A percentile compares a stretch with the other conserved stretches of the same genome.
Evolutionary conservation across 768 basidiomycete species (phyloP).

Genomic region (Cystobasidium onofrii): DNA sequence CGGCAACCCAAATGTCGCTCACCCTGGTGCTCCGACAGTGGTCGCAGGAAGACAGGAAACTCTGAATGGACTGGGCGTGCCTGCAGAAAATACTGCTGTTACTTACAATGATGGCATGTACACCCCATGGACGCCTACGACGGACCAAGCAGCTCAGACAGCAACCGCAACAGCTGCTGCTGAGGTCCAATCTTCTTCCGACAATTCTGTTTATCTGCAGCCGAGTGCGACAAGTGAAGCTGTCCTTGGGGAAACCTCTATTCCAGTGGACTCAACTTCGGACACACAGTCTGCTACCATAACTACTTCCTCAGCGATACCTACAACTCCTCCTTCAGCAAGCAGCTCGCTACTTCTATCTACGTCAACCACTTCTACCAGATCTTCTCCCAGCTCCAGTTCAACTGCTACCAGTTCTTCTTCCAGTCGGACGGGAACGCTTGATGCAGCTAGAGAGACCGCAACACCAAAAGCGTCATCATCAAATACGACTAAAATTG

Average conservation of each 20-base stretch:
- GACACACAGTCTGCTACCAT: not conserved
- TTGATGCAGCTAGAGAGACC: not conserved
- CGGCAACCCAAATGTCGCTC: not conserved
- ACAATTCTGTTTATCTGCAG: conserved; percentile 13
- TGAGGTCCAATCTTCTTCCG: not conserved
- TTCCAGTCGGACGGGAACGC: not conserved
- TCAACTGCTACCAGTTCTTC: not conserved
- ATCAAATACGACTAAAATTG: not conserved
- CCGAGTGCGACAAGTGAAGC: not conserved
- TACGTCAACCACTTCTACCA: conserved; percentile 9
- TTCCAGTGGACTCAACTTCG: not conserved
- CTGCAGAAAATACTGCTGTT: not conserved
- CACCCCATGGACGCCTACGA: conserved; percentile 15
- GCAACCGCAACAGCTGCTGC: not conserved
- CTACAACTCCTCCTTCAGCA: not conserved
- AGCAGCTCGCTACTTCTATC: no score
- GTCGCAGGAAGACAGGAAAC: not conserved
- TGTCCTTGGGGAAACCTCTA: not conserved
- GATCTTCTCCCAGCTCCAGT: not conserved
- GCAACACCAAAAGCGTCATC: not conserved
- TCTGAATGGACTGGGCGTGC: not conserved
- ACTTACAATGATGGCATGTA: conserved; percentile 25
- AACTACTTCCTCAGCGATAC: not conserved
- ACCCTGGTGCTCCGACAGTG: not conserved
- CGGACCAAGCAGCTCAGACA: not conserved